Conservation (phyloP, 208 protist species). For the Leptomonas seymouri region DNA sequence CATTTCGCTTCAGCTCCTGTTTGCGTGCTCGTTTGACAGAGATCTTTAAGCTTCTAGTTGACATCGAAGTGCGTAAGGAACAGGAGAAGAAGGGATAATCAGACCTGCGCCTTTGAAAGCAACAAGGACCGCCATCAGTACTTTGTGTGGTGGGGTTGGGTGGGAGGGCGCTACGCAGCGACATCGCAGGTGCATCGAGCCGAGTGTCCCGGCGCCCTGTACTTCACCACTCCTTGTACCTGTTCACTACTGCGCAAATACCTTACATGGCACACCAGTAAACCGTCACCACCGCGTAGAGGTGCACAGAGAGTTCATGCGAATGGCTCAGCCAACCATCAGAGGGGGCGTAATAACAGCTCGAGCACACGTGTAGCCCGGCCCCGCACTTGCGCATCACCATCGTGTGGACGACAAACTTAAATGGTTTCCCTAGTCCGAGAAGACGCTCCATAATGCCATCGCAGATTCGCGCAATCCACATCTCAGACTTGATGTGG, state of each 20-base stretch:
- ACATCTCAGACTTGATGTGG: conserved; percentile 69
- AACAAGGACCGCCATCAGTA: neutral
- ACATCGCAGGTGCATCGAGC: too few relatives aligned
- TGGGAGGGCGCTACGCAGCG: too few relatives aligned
- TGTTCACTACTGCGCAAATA: too few relatives aligned
- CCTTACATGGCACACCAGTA: conserved; percentile 85
- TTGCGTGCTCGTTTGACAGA: neutral
- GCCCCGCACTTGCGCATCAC: conserved; percentile 86
- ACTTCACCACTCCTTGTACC: too few relatives aligned
- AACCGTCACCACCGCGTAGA: conserved; percentile 84
- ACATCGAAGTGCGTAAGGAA: neutral
- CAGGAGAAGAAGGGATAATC: neutral
- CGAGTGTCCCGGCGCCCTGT: too few relatives aligned
- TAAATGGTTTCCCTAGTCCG: conserved; percentile 81
- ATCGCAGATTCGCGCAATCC: conserved; percentile 87
- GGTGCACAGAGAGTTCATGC: conserved; percentile 82
- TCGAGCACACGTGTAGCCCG: conserved; percentile 85
- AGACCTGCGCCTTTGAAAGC: neutral
- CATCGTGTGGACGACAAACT: conserved; percentile 84
- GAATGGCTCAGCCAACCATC: conserved; percentile 88
- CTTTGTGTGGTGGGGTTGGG: too few relatives aligned
- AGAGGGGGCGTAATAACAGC: conserved; percentile 74
- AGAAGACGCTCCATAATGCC: conserved; percentile 80
- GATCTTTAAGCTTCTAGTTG: neutral
- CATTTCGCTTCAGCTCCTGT: too few relatives aligned